phyloP scores from a whole-genome alignment of 2,329 filamentous ascomycete species.

The Acephala macrosclerotiorum region DNA sequence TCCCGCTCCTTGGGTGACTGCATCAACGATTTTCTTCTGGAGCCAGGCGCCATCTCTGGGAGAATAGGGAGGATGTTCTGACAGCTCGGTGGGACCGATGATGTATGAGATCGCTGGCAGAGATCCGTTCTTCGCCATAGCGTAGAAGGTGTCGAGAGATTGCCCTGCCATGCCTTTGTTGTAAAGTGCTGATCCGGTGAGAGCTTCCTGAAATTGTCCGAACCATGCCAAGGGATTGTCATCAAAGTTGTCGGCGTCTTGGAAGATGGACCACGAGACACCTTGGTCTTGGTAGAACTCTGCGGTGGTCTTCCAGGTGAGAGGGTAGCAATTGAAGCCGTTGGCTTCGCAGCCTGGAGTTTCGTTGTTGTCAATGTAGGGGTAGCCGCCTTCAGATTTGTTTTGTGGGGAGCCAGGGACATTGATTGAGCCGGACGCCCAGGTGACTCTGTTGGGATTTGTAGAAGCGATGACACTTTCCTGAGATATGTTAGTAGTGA shows the following conservation, averaged over 20 bases:
- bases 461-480: slow-evolving; percentile 54
- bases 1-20: slow-evolving; percentile 56
- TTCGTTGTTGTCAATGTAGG: slow-evolving; percentile 53
- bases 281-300: slow-evolving; percentile 52
- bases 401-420: slow-evolving; percentile 52
- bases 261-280: slow-evolving; percentile 55
- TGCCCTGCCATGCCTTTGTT: slow-evolving; percentile 47
- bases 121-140: slow-evolving; percentile 56
- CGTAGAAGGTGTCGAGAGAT: slow-evolving; percentile 55
- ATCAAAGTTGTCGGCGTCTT: slow-evolving; percentile 55
- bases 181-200: slow-evolving; percentile 46
- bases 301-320: slow-evolving; percentile 55
- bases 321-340: slow-evolving; percentile 53
- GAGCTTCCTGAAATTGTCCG: slow-evolving; percentile 53
- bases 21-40: slow-evolving; percentile 58
- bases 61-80: slow-evolving; percentile 60
- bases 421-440: slow-evolving; percentile 54
- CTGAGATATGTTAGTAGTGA: slow-evolving; percentile 35
- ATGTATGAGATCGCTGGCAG: slow-evolving; percentile 60
- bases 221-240: slow-evolving; percentile 57
- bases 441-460: slow-evolving; percentile 53
- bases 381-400: slow-evolving; percentile 49
- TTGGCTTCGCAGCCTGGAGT: slow-evolving; percentile 52
- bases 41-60: slow-evolving; percentile 63
- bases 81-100: slow-evolving; percentile 56